Evolutionary conservation across 257 asterid genomes (phyloP).

Genomic region (Solanum chilense): DNA sequence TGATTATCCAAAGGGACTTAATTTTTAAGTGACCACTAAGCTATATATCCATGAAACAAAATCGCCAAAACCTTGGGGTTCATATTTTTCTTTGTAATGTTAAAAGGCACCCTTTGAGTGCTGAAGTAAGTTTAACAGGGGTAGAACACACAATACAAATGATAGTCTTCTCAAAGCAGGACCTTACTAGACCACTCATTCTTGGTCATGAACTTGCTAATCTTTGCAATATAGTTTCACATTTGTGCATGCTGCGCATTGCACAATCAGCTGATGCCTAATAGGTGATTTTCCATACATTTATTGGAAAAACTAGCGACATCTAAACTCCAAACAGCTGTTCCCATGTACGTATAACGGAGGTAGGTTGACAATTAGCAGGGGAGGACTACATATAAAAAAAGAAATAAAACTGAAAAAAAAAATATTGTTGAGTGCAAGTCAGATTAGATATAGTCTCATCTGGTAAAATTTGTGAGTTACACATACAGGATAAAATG

Average conservation of each 20-base stretch:
- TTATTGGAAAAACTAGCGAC: neutral
- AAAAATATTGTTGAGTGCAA: neutral
- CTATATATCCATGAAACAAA: neutral
- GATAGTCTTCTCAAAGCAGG: neutral
- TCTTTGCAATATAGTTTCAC: neutral
- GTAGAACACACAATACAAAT: neutral
- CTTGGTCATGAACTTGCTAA: neutral
- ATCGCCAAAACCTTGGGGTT: neutral
- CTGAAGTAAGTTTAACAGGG: neutral
- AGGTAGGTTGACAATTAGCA: neutral
- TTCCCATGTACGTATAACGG: neutral
- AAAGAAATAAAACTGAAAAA: neutral
- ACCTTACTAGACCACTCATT: neutral
- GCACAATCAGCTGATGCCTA: neutral
- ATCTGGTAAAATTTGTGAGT: neutral
- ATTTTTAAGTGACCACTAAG: neutral
- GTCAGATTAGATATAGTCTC: neutral
- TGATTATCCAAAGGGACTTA: neutral
- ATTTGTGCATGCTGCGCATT: neutral
- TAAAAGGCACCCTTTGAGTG: neutral
- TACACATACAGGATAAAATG: neutral
- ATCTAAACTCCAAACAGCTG: neutral
- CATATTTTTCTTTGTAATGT: neutral
- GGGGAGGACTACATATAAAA: neutral
- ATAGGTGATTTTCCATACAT: neutral